phyloP scores from a whole-genome alignment of 73 alveolate genomes.

The Uronychia binucleata region DNA sequence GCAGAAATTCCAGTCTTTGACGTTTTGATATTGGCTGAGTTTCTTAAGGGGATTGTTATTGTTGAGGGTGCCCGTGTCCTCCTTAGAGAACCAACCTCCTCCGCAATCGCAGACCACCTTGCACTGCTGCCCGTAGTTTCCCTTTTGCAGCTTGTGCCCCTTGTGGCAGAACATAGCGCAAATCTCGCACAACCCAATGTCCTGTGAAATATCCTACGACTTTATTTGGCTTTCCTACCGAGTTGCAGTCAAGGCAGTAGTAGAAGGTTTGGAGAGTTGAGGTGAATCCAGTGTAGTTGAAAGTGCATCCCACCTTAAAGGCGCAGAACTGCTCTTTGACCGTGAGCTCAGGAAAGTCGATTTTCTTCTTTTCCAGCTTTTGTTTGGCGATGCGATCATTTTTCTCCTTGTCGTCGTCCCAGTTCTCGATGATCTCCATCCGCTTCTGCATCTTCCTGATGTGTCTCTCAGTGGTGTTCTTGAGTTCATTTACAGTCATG shows the following conservation, averaged over 20 bases:
- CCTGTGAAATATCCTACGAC: neutral
- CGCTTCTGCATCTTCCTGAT: neutral
- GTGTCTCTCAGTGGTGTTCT: neutral
- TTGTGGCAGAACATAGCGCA: conserved; percentile 37
- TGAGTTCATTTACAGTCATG: neutral
- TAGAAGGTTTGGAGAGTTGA: neutral
- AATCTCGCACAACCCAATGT: neutral
- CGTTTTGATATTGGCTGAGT: neutral
- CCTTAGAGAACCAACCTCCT: conserved; percentile 2
- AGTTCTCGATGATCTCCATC: neutral
- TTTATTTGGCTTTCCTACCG: too few species aligned
- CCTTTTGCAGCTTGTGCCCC: conserved; percentile 11
- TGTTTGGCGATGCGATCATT: neutral
- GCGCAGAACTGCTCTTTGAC: neutral
- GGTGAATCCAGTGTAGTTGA: conserved; percentile 7
- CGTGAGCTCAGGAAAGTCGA: neutral
- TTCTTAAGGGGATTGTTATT: conserved; percentile 10
- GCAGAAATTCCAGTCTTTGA: neutral
- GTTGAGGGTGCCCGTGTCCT: neutral
- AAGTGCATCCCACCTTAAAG: conserved; percentile 14
- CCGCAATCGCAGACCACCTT: conserved; percentile 31
- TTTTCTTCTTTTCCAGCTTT: neutral
- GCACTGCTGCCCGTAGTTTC: neutral
- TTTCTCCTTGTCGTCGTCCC: neutral
- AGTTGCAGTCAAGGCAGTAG: conserved; percentile 8